Evolutionary conservation across 1,139 yeast genomes (phyloP).

Genomic region (Pichia sp.): DNA sequence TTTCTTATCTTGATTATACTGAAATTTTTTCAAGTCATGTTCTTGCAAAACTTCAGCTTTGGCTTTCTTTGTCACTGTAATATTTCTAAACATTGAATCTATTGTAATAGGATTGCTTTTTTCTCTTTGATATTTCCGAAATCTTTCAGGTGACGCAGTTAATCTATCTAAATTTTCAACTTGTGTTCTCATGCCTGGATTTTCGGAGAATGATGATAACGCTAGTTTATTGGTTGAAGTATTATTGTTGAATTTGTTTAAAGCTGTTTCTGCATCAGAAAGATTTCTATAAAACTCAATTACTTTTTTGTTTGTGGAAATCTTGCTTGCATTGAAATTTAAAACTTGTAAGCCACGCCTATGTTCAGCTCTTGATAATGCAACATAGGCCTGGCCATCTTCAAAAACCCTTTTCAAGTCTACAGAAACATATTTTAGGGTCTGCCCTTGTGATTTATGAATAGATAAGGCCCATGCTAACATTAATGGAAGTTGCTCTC

Average conservation of each 20-base stretch:
- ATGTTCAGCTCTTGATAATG: slow-evolving; percentile 77
- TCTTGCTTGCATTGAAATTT: slow-evolving; percentile 54
- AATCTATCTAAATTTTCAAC: slow-evolving; percentile 7
- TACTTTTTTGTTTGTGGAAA: slow-evolving; percentile 59
- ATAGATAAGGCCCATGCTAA: slow-evolving; percentile 94
- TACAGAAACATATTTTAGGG: slow-evolving; percentile 73
- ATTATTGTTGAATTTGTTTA: background rate
- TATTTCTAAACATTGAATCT: background rate
- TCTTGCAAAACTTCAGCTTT: background rate
- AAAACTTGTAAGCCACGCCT: slow-evolving; percentile 73
- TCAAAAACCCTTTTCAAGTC: slow-evolving; percentile 76
- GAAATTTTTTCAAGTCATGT: background rate
- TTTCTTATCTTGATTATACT: background rate
- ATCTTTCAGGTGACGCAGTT: slow-evolving; percentile 16
- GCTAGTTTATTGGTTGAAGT: background rate
- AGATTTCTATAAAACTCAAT: slow-evolving; percentile 47
- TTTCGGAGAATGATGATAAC: background rate
- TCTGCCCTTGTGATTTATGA: slow-evolving; percentile 96
- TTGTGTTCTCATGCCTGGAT: slow-evolving; percentile 10
- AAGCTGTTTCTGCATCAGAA: slow-evolving; percentile 30
- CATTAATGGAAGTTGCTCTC: slow-evolving; percentile 75
- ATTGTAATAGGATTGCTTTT: background rate
- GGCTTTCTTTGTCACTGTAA: background rate
- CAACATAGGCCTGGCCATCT: slow-evolving; percentile 93
- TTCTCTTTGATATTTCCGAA: slow-evolving; percentile 2